phyloP scores from a whole-genome alignment of 2,329 filamentous ascomycete genomes.

The Cercospora sojina region DNA sequence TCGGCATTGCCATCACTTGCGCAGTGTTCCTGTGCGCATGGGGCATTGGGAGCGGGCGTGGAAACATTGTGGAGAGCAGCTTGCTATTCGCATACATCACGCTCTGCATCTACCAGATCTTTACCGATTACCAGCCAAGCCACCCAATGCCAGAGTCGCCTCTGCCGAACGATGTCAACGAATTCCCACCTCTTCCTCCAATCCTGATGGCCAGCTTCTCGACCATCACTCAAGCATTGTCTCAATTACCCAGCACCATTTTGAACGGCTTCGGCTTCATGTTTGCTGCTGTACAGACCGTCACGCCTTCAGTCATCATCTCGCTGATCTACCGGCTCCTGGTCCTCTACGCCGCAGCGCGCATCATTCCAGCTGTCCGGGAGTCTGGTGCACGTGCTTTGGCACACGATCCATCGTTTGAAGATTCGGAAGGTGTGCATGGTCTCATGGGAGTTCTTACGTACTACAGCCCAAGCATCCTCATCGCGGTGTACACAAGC shows the following conservation, averaged over 20 bases:
- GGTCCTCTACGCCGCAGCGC: conserved; percentile 91
- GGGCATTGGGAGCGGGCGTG: conserved; percentile 89
- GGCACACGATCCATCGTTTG: conserved; percentile 78
- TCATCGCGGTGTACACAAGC: conserved; percentile 96
- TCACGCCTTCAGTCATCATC: conserved; percentile 93
- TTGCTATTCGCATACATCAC: conserved; percentile 95
- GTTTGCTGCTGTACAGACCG: conserved; percentile 88
- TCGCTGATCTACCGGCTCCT: conserved; percentile 90
- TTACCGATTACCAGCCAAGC: conserved; percentile 93
- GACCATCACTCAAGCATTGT: conserved; percentile 79
- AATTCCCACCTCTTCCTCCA: conserved; percentile 92
- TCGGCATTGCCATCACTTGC: conserved; percentile 88
- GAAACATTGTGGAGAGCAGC: conserved; percentile 93
- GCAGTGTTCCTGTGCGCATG: conserved; percentile 90
- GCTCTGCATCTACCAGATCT: conserved; percentile 98
- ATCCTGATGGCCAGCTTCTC: conserved; percentile 99
- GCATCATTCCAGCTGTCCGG: conserved; percentile 90
- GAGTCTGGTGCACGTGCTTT: conserved; percentile 81
- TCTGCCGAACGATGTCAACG: conserved; percentile 59
- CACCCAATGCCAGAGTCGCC: conserved; percentile 48
- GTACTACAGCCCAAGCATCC: conserved; percentile 91
- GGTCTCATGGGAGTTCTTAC: conserved; percentile 79
- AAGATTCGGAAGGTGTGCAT: conserved; percentile 68
- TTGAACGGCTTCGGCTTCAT: conserved; percentile 83
- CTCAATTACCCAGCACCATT: conserved; percentile 77